Percentiles rank a stretch among this genome's conserved stretches.
phyloP scores from a whole-genome alignment of 2,329 filamentous ascomycete genomes.

The Teratosphaeria zuluensis region DNA sequence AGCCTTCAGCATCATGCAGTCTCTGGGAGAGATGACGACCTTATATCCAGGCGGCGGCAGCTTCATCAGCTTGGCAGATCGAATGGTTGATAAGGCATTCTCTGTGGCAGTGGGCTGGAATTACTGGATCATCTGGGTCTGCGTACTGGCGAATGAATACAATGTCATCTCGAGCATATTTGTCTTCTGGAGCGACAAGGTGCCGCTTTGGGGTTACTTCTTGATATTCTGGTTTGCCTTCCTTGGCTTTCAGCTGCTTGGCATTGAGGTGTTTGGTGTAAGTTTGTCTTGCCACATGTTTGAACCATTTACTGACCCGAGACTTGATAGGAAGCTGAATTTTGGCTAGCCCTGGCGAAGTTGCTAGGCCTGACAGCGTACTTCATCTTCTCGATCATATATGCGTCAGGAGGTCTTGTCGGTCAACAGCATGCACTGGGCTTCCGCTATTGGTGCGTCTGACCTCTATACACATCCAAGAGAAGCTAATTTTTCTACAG shows the following conservation, averaged over 20 bases:
- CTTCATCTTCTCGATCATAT: slow-evolving; percentile 34
- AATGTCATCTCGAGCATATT: slow-evolving; percentile 59
- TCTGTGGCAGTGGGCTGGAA: slow-evolving; percentile 60
- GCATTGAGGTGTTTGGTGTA: slow-evolving; percentile 34
- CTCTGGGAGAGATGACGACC: slow-evolving; percentile 63
- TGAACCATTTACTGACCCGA: not conserved
- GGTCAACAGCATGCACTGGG: slow-evolving; percentile 20
- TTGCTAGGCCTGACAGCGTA: slow-evolving; percentile 28
- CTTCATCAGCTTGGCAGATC: slow-evolving; percentile 60
- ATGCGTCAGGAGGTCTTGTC: slow-evolving; percentile 22
- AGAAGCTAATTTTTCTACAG: not conserved
- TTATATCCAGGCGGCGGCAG: slow-evolving; percentile 62
- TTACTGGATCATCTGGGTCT: slow-evolving; percentile 57
- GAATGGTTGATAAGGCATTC: slow-evolving; percentile 62
- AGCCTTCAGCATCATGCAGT: slow-evolving; percentile 60
- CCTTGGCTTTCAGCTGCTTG: slow-evolving; percentile 30
- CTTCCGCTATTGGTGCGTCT: slow-evolving; percentile 23
- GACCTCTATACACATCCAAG: not conserved
- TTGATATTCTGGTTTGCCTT: slow-evolving; percentile 30
- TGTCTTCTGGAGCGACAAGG: slow-evolving; percentile 52
- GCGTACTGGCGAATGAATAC: slow-evolving; percentile 59
- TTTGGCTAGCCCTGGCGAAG: slow-evolving; percentile 32
- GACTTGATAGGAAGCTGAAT: not conserved
- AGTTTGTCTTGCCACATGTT: slow-evolving; percentile 19
- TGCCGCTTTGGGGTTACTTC: slow-evolving; percentile 32